phyloP scores from a whole-genome alignment of 2,329 filamentous ascomycete genomes.

The Aotearoamyces nothofagi region DNA sequence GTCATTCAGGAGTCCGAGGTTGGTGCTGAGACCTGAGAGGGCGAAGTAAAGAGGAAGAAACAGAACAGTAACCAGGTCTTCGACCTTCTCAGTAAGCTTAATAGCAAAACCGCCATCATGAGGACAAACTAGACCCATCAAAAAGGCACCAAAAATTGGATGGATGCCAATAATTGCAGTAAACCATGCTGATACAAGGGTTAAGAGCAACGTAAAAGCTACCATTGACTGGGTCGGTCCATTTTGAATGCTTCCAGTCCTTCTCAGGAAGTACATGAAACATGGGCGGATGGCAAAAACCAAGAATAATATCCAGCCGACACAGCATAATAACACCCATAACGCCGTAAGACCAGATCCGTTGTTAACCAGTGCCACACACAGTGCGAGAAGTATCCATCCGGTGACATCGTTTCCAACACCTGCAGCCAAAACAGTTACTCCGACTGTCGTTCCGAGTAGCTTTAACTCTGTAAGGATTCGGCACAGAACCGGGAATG shows the following conservation, averaged over 20 bases:
- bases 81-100: conserved; percentile 84
- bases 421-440: conserved; percentile 79
- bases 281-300: conserved; percentile 55
- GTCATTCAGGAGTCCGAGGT: conserved; percentile 68
- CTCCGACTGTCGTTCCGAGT: conserved; percentile 66
- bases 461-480: conserved; percentile 87
- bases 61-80: conserved; percentile 72
- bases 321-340: conserved; percentile 63
- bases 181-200: conserved; percentile 70
- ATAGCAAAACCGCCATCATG: conserved; percentile 84
- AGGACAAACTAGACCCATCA: conserved; percentile 78
- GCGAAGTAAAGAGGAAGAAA: conserved; percentile 91
- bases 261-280: conserved; percentile 60
- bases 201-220: conserved; percentile 65
- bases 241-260: conserved; percentile 67
- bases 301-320: conserved; percentile 65
- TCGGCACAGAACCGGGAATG: conserved; percentile 80
- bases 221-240: conserved; percentile 79
- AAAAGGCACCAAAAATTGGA: conserved; percentile 85
- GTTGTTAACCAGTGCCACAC: conserved; percentile 85
- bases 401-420: conserved; percentile 86
- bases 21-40: conserved; percentile 75
- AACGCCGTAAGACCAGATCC: conserved; percentile 68
- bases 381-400: conserved; percentile 86
- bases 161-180: conserved; percentile 86